Evolutionary conservation across 176 grass and related monocot genomes (phyloP).

Genomic region (Triticum aestivum): IWGSC_CS_RefSeq_v2.1 NC_057807.1:143208244-143208743

Average conservation of each 20-base stretch:
- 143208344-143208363: neutral
- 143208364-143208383: conserved; percentile 31
- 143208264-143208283: conserved; percentile 28
- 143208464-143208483: conserved; percentile 13
- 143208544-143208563: neutral
- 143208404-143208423: conserved; percentile 72
- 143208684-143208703: no score
- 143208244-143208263: conserved; percentile 34
- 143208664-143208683: no score
- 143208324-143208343: neutral
- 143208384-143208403: conserved; percentile 92
- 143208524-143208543: neutral
- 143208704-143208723: no score
- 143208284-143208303: neutral
- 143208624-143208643: neutral
- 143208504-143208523: neutral
- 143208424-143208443: conserved; percentile 49
- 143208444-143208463: conserved; percentile 38
- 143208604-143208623: neutral
- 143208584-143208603: conserved; percentile 8
- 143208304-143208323: conserved; percentile 16
- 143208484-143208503: neutral
- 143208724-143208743: no score
- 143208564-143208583: neutral
- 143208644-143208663: conserved; percentile 1